Base-by-base conservation (phyloP, 345 rosid species). In the Fremontodendron californicum region DNA sequence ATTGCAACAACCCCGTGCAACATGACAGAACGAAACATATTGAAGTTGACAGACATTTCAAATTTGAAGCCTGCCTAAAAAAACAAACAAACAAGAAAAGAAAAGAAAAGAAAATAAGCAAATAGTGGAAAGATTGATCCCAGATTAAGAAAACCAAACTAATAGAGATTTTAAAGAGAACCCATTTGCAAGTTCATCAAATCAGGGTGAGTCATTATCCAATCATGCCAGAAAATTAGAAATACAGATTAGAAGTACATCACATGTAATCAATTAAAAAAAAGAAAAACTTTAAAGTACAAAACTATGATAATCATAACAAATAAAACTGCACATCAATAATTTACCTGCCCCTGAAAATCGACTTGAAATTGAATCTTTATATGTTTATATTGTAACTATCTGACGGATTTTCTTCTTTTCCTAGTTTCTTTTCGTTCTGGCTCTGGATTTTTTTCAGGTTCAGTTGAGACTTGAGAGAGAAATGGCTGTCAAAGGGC, bases 151-250 rank as follows among this genome's bases (percentile, higher is more conserved):
- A 71, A 65, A n/a, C 11, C 6, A 51, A 13, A 63, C 4, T 2
- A 71, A 48, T 2, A 49, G 48, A 54, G 63, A 79, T 58, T 79
- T 25, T 31, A 65, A 35, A 13, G 21, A 49, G 40, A 76, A 65
- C 61, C 46, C 75, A 42, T 21, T 18, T 7, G 25, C 43, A 31
- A 49, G 54, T 21, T 27, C 48, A 48, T 18, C 49, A 73, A 73
- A 77, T 70, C 58, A 4, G 57, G 42, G 58, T 46, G 7, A 70
- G 42, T 48, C 8, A 31, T 29, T 48, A 70, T 29, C 23, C 13
- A 27, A 16, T 29, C 13, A 29, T 9, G 40, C 25, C 15, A 18
- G 25, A 2, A 70, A 46, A 46, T 27, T 70, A 27, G 12, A 48
- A 42, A 67, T 15, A 68, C 19, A 68, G 37, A 68, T 68, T 25